A percentile compares a stretch with the other conserved stretches of the same genome.
Evolutionary conservation across 768 basidiomycete species (phyloP).

Genomic region (Pulveroboletus sp.): DNA sequence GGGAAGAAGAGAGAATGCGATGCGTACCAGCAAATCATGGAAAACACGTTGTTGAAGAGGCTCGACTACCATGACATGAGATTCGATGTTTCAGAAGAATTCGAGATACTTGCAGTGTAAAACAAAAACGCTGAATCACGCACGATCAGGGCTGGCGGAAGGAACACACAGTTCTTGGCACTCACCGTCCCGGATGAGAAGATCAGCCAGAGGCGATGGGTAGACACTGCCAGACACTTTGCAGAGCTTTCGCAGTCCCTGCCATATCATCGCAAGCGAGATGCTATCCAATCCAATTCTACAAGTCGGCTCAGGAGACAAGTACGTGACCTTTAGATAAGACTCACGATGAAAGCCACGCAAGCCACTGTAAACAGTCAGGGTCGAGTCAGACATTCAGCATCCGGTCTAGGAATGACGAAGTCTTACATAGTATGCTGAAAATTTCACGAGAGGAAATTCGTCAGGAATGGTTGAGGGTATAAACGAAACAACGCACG

Average conservation of each 20-base stretch:
- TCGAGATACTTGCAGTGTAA: too few relatives aligned
- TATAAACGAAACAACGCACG: not conserved
- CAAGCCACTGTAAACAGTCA: conserved; percentile 4
- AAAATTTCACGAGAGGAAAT: not conserved
- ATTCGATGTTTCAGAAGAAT: too few relatives aligned
- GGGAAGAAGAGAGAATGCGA: too few relatives aligned
- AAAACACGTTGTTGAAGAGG: too few relatives aligned
- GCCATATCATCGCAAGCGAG: conserved; percentile 1
- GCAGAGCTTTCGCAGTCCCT: conserved; percentile 2
- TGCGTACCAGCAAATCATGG: too few relatives aligned
- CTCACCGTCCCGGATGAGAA: too few relatives aligned
- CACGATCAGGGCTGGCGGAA: too few relatives aligned
- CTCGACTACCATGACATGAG: too few relatives aligned
- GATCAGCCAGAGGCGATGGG: not conserved
- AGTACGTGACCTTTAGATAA: not conserved
- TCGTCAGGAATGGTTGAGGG: not conserved
- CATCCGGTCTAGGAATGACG: conserved; percentile 10
- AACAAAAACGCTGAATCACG: too few relatives aligned
- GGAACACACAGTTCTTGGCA: too few relatives aligned
- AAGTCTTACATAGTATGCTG: not conserved
- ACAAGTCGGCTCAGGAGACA: not conserved
- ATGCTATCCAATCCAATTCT: conserved; percentile 7
- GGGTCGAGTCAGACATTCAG: not conserved
- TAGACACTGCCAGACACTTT: not conserved
- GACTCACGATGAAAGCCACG: conserved; percentile 7